Percentiles rank a stretch among this genome's conserved stretches.
These are phyloP conservation scores for Artemisia argyi DNA, from an alignment of 129 eudicot genomes.

Conservation along the genomic window DNA sequence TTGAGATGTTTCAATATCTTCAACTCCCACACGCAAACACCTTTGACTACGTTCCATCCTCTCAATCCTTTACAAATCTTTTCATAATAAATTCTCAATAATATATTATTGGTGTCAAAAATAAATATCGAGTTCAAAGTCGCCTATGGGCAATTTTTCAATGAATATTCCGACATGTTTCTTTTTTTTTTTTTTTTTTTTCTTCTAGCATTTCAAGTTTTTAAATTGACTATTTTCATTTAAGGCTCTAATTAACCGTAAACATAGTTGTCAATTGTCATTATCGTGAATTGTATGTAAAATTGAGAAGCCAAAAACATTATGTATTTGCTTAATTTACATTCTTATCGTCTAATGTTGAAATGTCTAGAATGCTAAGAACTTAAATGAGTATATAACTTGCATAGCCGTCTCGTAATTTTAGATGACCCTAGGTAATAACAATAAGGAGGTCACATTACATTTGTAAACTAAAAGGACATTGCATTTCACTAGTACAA, in stretches of 20 bases:
- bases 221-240: not conserved
- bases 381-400: too few species aligned
- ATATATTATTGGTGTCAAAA: not conserved
- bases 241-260: not conserved
- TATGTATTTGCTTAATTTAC: too few species aligned
- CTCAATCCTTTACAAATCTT: not conserved
- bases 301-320: too few species aligned
- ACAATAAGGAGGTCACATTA: too few species aligned
- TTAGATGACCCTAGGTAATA: too few species aligned
- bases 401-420: too few species aligned
- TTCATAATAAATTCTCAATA: not conserved
- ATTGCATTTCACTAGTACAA: too few species aligned
- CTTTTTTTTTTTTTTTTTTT: too few species aligned
- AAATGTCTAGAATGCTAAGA: too few species aligned
- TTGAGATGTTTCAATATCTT: not conserved
- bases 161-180: not conserved
- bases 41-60: conserved; percentile 14
- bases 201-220: not conserved
- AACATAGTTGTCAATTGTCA: not conserved
- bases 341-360: too few species aligned
- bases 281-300: too few species aligned
- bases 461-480: too few species aligned
- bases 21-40: conserved; percentile 28
- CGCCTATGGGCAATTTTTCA: not conserved
- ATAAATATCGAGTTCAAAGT: not conserved